Evolutionary conservation across 1,284 basidiomycete species (phyloP), one percentile per base, ranked within the genome.

Genomic region (Rhodotorula sp.): DNA sequence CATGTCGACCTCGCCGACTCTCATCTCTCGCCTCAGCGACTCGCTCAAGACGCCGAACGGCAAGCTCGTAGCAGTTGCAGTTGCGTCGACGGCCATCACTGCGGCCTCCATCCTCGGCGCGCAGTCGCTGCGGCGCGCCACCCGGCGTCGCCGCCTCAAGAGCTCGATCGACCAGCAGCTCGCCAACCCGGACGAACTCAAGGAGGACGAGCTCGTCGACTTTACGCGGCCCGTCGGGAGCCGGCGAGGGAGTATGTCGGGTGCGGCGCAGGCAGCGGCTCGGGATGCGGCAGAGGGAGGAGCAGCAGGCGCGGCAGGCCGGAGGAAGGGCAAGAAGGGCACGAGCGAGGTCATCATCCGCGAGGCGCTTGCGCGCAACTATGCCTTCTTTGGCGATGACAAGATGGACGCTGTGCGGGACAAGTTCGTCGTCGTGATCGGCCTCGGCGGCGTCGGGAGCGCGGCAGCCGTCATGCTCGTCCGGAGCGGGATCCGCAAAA

Each of bases 391-490:
- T 61, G 94, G 94, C 0, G 92, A 96, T 46, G 90, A 94, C 50
- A 88, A 88, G 36, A 97, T 98, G 93, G 80, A 83, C 21, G 88
- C 87, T 78, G 86, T 99, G 56, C 85, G 97, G 69, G 81, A 86
- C 34, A 87, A 88, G 13, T 89, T 86, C 29, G 94, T 98, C 7
- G 92, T 94, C 32, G 85, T 99, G 34, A 88, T 99, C 15, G 97
- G 97, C 7, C 93, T 94, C 75, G 97, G 97, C 69, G 97, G 97
- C 10, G 97, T 99, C 13, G 75, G 1, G 0, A 94, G 91, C 77
- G 96, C 94, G 90, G 91, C 90, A 37, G 94, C 96, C 12, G 88
- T 96, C 44, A 97, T 97, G 94, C 88, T 97, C 57, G 90, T 89
- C 41, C 84, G 94, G 80, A 83, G 82, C 68, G 84, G 84, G 34